Base-by-base conservation (phyloP, 2,329 filamentous ascomycete genomes). In the Endoconidiophora polonica region DNA sequence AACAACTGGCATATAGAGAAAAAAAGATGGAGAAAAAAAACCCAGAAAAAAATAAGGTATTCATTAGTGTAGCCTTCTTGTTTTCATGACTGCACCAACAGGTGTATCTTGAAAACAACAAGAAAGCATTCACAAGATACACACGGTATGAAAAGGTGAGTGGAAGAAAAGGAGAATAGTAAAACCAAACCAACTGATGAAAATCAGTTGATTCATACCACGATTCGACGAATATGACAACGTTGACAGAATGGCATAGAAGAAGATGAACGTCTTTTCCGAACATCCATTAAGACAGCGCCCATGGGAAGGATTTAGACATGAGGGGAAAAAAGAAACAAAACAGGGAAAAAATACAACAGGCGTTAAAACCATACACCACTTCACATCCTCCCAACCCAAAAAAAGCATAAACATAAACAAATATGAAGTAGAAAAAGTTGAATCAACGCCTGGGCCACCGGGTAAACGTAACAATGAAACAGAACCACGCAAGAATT, bases 101-200 rank as follows among this genome's bases (percentile, higher is more conserved):
- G 26, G 10, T 29, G 26, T 9, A 29, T 29, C 26, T 29, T 29
- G 10, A 29, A 29, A 6, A 29, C 7, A 29, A 59, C 58, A 56
- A 57, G 59, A 58, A 66, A 53, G 46, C 20, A 52, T 52, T 49
- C 37, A n/a, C 38, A 29, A 29, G 26, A 29, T 10, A 29, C 26
- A 29, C 26, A 29, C 26, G 10, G 10, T 29, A 29, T 10, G 10
- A 29, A 9, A 10, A 29, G 1, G 10, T 29, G 10, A 29, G 26
- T 3, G 10, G 26, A 29, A 10, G 10, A 29, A 10, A 29, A 29
- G 4, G 26, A 29, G 26, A 29, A 6, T 29, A 10, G 26, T 9
- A 29, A 29, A 29, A 29, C n/a, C n/a, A 29, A 29, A 6, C 26
- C 5, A 29, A 29, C 26, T 29, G 26, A 29, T 29, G 26, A 29